phyloP scores from a whole-genome alignment of 2,329 filamentous ascomycete genomes.

The Nannizziopsis barbatae region DNA sequence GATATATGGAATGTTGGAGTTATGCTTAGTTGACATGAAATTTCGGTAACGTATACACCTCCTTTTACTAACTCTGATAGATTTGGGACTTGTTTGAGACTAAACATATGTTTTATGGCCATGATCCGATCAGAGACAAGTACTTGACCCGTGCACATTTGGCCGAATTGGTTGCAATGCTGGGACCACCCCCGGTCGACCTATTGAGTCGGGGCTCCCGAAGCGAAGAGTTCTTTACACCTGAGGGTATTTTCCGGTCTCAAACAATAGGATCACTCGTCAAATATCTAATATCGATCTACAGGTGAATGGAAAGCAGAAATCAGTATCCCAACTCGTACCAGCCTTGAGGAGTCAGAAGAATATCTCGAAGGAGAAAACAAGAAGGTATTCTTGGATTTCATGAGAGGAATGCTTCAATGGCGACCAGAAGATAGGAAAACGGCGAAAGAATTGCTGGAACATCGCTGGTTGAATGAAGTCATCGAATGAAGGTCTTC shows the following conservation, averaged over 20 bases:
- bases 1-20: slow-evolving; percentile 44
- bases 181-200: slow-evolving; percentile 34
- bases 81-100: slow-evolving; percentile 42
- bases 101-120: slow-evolving; percentile 33
- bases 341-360: slow-evolving; percentile 17
- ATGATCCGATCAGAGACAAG: slow-evolving; percentile 28
- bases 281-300: neutral
- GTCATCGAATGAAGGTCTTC: too few relatives aligned
- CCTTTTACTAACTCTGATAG: slow-evolving; percentile 14
- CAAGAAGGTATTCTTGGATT: slow-evolving; percentile 16
- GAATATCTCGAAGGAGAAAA: slow-evolving; percentile 23
- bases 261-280: neutral
- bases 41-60: neutral
- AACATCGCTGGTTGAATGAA: slow-evolving; percentile 11
- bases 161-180: slow-evolving; percentile 36
- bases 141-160: slow-evolving; percentile 35
- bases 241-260: slow-evolving; percentile 23
- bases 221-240: slow-evolving; percentile 33
- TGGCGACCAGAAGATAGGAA: slow-evolving; percentile 15
- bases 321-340: slow-evolving; percentile 1
- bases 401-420: slow-evolving; percentile 14
- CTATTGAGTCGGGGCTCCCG: slow-evolving; percentile 26
- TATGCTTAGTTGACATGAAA: slow-evolving; percentile 31
- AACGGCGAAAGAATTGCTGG: slow-evolving; percentile 11
- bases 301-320: neutral